phyloP scores from a whole-genome alignment of 805 yeast genomes.

The Saccharomycopsis selenospora region DNA sequence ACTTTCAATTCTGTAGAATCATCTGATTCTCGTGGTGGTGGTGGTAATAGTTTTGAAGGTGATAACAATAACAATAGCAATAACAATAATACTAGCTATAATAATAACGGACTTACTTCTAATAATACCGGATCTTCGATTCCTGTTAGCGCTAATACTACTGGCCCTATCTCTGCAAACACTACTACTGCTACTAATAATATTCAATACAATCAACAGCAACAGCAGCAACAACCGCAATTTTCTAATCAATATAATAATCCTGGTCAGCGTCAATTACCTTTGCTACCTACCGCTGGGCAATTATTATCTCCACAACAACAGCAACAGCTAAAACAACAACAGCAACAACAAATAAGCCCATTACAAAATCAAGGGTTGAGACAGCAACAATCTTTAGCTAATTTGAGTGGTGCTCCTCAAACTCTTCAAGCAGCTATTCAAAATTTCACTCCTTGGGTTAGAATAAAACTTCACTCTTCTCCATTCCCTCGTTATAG shows the following conservation, averaged over 20 bases:
- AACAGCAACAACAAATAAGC: constrained; percentile 1
- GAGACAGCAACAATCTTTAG: constrained; percentile 7
- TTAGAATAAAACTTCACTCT: constrained; percentile 49
- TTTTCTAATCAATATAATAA: constrained; percentile 11
- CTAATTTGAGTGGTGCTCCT: no score
- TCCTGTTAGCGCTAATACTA: constrained; percentile 13
- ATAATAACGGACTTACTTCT: not conserved
- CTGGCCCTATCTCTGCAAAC: constrained; percentile 14
- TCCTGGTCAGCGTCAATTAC: constrained; percentile 17
- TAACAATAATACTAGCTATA: not conserved
- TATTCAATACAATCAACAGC: no score
- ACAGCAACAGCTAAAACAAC: constrained; percentile 26
- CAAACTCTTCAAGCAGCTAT: constrained; percentile 21
- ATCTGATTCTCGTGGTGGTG: constrained; percentile 3
- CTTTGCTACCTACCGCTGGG: constrained; percentile 21
- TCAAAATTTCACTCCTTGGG: constrained; percentile 52
- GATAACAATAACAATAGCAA: not conserved
- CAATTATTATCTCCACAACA: constrained; percentile 17
- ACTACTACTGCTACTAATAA: constrained; percentile 11
- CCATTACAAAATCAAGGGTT: constrained; percentile 24
- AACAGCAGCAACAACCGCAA: constrained; percentile 19
- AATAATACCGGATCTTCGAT: not conserved
- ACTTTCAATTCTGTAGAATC: constrained; percentile 21
- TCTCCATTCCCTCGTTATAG: constrained; percentile 95
- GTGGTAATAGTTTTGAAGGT: not conserved